Conservation (phyloP, 2,329 filamentous ascomycete genomes). For the Plectosphaerella cucumerina region DNA sequence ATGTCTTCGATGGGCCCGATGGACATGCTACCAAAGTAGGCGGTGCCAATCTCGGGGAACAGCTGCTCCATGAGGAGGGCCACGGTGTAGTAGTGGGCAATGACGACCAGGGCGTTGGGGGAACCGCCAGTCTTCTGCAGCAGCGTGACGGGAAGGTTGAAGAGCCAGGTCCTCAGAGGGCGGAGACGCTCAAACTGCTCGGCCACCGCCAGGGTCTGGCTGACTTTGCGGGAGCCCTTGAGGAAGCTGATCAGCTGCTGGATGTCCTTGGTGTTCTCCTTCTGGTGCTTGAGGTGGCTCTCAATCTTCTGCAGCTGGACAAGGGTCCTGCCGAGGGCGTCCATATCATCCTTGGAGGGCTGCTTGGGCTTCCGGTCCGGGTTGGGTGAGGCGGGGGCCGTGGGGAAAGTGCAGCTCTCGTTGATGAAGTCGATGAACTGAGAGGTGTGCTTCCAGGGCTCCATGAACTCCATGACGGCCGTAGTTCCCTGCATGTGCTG, state of each 20-base stretch:
- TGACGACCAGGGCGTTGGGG: slow-evolving; percentile 72
- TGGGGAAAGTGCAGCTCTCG: slow-evolving; percentile 71
- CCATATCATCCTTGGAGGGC: slow-evolving; percentile 66
- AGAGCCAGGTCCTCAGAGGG: slow-evolving; percentile 85
- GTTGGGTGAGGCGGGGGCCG: slow-evolving; percentile 58
- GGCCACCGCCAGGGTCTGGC: slow-evolving; percentile 65
- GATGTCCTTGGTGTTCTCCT: slow-evolving; percentile 65
- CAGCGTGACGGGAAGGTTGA: slow-evolving; percentile 87
- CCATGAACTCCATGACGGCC: slow-evolving; percentile 87
- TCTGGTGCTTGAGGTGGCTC: slow-evolving; percentile 61
- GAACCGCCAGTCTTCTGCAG: slow-evolving; percentile 74
- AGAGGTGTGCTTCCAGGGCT: slow-evolving; percentile 85
- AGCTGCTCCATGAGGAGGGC: slow-evolving; percentile 84
- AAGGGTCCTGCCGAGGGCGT: slow-evolving; percentile 63
- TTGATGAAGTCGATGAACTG: slow-evolving; percentile 78
- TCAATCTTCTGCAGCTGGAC: slow-evolving; percentile 66
- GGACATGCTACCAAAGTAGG: slow-evolving; percentile 80
- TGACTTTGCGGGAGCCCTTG: slow-evolving; percentile 67
- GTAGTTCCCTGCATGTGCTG: slow-evolving; percentile 82
- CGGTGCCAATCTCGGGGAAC: slow-evolving; percentile 85
- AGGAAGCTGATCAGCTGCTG: slow-evolving; percentile 69
- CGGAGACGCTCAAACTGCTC: slow-evolving; percentile 90
- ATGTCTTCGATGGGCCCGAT: slow-evolving; percentile 84
- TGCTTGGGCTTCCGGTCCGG: slow-evolving; percentile 58
- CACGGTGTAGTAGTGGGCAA: slow-evolving; percentile 88